Percentiles rank a stretch among this genome's conserved stretches.
These are phyloP conservation scores for Vitis hybrid DNA, from an alignment of 177 flowering plant genomes.

Conservation along the genomic window DNA sequence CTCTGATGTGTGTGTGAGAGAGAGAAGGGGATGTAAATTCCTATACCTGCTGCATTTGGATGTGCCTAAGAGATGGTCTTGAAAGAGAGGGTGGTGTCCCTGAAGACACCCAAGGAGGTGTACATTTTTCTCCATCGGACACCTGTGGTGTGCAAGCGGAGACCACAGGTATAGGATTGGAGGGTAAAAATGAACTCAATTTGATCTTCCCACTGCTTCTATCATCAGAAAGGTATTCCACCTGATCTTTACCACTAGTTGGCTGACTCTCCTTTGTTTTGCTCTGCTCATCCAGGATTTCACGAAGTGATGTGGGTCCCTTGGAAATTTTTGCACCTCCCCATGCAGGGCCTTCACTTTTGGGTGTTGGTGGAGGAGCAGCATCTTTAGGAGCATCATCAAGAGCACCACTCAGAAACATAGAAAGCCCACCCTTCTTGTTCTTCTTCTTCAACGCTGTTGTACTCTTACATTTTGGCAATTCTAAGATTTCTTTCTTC, in stretches of 20 bases:
- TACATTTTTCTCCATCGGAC: constrained; percentile 67
- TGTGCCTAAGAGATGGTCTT: constrained; percentile 86
- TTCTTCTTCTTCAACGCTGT: constrained; percentile 69
- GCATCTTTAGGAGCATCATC: constrained; percentile 66
- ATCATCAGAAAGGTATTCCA: constrained; percentile 38
- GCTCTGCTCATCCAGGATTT: constrained; percentile 82
- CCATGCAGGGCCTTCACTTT: constrained; percentile 94
- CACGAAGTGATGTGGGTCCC: constrained; percentile 74
- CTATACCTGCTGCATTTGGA: constrained; percentile 92
- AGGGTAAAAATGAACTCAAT: constrained; percentile 62
- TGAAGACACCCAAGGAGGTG: constrained; percentile 89
- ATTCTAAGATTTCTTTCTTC: constrained; percentile 26
- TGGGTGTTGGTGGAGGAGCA: constrained; percentile 54
- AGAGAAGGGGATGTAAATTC: not conserved
- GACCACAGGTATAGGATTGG: constrained; percentile 73
- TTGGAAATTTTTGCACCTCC: constrained; percentile 73
- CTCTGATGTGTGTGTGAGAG: not conserved
- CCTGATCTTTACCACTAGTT: constrained; percentile 31
- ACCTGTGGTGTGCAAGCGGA: constrained; percentile 29
- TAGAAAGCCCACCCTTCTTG: constrained; percentile 90
- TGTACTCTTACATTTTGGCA: constrained; percentile 24
- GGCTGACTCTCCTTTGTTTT: constrained; percentile 35
- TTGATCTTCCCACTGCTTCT: constrained; percentile 45
- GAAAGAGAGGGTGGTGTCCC: constrained; percentile 76
- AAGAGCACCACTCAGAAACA: constrained; percentile 96